Evolutionary conservation across 495 filamentous ascomycete genomes (phyloP), one percentile per base, ranked within the genome.

Genomic region (Massariosphaeria phaeospora): DNA sequence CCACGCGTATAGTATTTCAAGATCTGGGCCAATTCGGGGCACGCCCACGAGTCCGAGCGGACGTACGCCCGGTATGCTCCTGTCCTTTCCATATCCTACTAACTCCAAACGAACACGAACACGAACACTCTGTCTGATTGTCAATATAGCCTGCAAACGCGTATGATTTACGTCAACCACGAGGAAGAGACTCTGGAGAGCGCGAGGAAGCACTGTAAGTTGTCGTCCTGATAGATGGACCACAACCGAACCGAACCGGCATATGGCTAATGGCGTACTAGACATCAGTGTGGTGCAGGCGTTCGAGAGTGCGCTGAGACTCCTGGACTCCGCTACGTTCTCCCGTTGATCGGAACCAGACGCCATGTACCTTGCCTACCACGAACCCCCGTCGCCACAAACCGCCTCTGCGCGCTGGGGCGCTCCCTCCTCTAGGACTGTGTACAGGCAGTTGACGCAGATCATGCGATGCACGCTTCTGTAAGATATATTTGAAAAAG

Each of bases 281-380:
- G 86, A 89, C 63, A 73, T 75, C 36, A 78, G 87, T 60, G 88
- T 93, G 34, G 85, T 93, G 9, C 78, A 81, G 59, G 88, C 88
- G 25, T 93, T 93, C 63, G 79, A 91, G 64, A 88, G 76, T 66
- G 88, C 88, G 41, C 70, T 91, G 21, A 79, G 82, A 6, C 76
- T 91, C 21, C 71, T 91, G 26, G 72, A 72, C 55, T 39, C 12
- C 13, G n/a, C 15, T 18, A n/a, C 34, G 21, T 40, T 24, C 30
- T 51, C 40, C 48, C 48, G 29, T 36, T 53, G 21, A 48, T 26
- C 48, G 23, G 45, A 54, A 24, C n/a, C 42, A 59, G 48, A 38
- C 26, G 61, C 50, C 21, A 13, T 58, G 27, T 48, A 36, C 23
- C 23, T 53, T 26, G 33, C 23, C 9, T 12, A 54, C 45, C 44